Base-by-base conservation (phyloP, 2,329 filamentous ascomycete species). In the Diaporthe sp. region DNA sequence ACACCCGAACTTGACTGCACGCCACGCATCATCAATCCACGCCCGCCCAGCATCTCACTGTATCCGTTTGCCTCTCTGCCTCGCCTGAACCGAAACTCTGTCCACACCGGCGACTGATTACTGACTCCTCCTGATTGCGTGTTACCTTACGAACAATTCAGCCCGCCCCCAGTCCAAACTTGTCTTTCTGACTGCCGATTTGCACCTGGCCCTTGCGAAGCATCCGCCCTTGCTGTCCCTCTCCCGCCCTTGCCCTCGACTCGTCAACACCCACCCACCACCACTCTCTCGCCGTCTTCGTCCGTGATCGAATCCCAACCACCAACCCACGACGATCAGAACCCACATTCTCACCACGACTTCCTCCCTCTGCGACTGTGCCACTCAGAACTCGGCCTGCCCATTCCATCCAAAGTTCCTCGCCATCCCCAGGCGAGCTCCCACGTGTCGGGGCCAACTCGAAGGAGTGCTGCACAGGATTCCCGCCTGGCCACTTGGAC, bases 401-500 rank as follows among this genome's bases (percentile, higher is more conserved):
- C 35, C 45, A 22, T 68, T 22, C 35, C 38, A 33, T 55, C 61
- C 25, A 72, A 35, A 45, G 38, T 40, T 42, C 70, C 42, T 38
- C 35, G 30, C 38, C 45, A 35, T 35, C 42, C 22, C 45, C 9
- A n/a, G n/a, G n/a, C n/a, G 52, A 50, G 73, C 42, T 38, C 28
- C 30, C 45, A 35, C 35, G 22, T 61, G 22, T 25, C 22, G 12
- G 40, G 25, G 47, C 60, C 35, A 47, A 47, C 40, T 38, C 40
- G 72, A 72, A 72, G 75, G 72, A 74, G 42, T 64, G 28, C 61
- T 58, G 68, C 69, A 60, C 54, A 74, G 67, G 72, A 73, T 74
- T 60, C 69, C 58, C 35, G 30, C 71, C 75, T 58, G 68, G 72
- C 42, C 57, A 45, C 57, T n/a, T 28, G 47, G 72, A n/a, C 75